Percentiles rank a stretch among this genome's conserved stretches.
Conservation (phyloP, 129 eudicot genomes). For the Glebionis coronaria region DNA sequence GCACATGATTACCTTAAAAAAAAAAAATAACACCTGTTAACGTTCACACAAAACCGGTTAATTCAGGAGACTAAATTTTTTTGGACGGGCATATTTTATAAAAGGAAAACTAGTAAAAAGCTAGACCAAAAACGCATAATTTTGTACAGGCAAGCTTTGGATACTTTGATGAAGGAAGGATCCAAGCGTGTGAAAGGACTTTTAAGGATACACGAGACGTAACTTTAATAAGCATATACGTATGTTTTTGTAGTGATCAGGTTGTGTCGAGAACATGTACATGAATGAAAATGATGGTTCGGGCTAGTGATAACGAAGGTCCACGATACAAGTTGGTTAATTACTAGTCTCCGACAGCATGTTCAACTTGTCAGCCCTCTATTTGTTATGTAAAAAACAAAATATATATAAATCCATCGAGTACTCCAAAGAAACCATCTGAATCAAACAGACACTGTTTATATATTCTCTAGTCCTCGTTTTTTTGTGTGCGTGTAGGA, state of each 20-base stretch:
- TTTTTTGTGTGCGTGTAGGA: slow-evolving; percentile 20
- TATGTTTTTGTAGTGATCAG: not conserved
- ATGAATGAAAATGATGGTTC: slow-evolving; percentile 1
- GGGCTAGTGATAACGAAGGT: not conserved
- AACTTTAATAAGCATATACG: not conserved
- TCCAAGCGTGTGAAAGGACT: not conserved
- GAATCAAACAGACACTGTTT: slow-evolving; percentile 23
- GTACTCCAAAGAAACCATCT: slow-evolving; percentile 20
- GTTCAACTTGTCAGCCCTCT: not conserved
- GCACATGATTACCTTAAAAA: no score
- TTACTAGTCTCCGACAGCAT: not conserved
- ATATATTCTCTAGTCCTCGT: slow-evolving; percentile 25
- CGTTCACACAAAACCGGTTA: no score
- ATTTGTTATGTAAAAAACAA: not conserved
- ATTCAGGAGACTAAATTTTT: no score
- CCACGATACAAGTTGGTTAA: not conserved
- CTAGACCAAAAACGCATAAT: no score
- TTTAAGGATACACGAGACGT: not conserved
- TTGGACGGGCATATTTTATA: no score
- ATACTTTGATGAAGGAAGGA: no score
- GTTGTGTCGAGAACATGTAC: not conserved
- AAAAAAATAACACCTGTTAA: no score
- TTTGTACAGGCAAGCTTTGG: no score
- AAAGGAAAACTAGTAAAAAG: no score
- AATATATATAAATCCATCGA: slow-evolving; percentile 31